Conservation (phyloP, 2,329 filamentous ascomycete genomes). For the Ophiostoma sp. region DNA sequence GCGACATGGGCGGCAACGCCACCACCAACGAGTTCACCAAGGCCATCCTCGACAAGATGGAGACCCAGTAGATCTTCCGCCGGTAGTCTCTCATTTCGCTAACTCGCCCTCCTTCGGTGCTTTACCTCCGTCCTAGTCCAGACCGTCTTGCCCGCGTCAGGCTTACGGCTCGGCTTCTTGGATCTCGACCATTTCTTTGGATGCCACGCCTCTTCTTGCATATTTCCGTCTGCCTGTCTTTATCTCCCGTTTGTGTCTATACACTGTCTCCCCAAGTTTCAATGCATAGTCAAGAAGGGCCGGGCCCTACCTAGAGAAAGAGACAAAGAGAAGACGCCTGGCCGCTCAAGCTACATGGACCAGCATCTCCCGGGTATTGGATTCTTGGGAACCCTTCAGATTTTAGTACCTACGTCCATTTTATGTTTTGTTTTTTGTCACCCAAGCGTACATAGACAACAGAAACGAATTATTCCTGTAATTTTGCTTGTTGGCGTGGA, state of each 20-base stretch:
- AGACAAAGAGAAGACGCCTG: not conserved
- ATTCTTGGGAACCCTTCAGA: not conserved
- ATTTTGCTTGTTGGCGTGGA: not conserved
- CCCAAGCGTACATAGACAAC: constrained; percentile 22
- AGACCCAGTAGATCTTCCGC: constrained; percentile 50
- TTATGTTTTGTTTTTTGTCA: constrained; percentile 16
- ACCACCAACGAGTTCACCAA: constrained; percentile 93
- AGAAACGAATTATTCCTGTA: constrained; percentile 13
- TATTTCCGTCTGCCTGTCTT: not conserved
- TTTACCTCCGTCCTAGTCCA: too few species aligned
- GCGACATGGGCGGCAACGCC: constrained; percentile 88
- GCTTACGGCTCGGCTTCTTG: not conserved
- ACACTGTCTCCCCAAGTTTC: constrained; percentile 3
- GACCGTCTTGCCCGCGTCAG: too few species aligned
- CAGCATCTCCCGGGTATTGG: not conserved
- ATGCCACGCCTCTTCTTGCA: constrained; percentile 6
- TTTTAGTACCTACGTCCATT: not conserved
- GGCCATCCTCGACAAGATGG: constrained; percentile 94
- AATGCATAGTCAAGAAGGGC: constrained; percentile 12
- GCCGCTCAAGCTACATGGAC: not conserved
- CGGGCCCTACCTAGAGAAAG: not conserved
- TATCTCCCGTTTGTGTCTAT: constrained; percentile 9
- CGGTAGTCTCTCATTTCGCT: not conserved
- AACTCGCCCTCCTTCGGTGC: too few species aligned
- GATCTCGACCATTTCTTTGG: not conserved